A percentile compares a stretch with the other conserved stretches of the same genome.
Conservation (phyloP, 257 asterid genomes). For the Fraxinus pennsylvanica region DNA sequence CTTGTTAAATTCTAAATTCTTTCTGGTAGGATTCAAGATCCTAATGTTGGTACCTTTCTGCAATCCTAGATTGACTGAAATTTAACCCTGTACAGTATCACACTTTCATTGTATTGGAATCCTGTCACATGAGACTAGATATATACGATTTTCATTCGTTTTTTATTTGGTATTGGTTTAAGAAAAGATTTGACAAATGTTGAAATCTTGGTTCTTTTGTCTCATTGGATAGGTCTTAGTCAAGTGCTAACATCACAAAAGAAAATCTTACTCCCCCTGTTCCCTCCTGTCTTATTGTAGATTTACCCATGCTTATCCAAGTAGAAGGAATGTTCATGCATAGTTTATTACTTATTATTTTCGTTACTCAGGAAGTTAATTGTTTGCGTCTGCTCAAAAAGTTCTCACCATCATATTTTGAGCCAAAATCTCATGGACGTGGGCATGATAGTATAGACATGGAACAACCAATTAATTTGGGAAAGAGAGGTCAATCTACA, state of each 20-base stretch:
- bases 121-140: constrained; percentile 1
- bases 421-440: constrained; percentile 50
- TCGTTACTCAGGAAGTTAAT: constrained; percentile 57
- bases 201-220: constrained; percentile 22
- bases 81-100: not conserved
- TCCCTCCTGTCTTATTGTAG: not conserved
- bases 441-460: constrained; percentile 42
- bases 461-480: constrained; percentile 45
- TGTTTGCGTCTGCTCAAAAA: constrained; percentile 77
- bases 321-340: constrained; percentile 13
- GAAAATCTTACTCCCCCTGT: not conserved
- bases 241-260: constrained; percentile 1
- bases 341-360: constrained; percentile 13
- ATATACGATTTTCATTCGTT: not conserved
- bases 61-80: not conserved
- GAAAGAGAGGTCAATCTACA: constrained; percentile 68
- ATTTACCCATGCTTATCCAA: not conserved
- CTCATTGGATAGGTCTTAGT: not conserved
- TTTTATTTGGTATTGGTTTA: not conserved
- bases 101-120: not conserved
- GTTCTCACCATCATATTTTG: constrained; percentile 74
- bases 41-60: not conserved
- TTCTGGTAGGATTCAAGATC: not conserved
- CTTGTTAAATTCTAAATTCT: not conserved
- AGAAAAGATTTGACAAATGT: not conserved